Evolutionary conservation across 345 rosid species (phyloP), one percentile per base, ranked within the genome.

Genomic region (Ailanthus altissimus): DNA sequence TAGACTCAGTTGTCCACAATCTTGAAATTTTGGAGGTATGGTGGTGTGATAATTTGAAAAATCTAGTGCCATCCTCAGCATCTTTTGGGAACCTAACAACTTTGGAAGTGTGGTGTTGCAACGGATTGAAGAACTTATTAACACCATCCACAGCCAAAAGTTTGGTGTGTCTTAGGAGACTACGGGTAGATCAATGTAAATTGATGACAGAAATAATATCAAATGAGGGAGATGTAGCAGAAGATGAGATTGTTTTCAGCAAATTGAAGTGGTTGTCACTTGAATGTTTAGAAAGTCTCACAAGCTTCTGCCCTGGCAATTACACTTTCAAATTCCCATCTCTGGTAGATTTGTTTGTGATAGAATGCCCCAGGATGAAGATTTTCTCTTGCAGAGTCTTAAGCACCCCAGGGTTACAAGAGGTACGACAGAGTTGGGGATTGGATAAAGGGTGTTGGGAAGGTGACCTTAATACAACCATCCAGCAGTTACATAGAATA

Each of bases 261-360:
- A 64, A 64, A 42, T n/a, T 64, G 49, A 64, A 40, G 68, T 64
- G 68, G 68, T 20, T 64, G 16, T 64, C 26, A 8, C 49, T 64
- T 40, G 25, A 64, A 3, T 1, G 0, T 64, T 10, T 64, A 43
- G 25, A 42, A 18, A 1, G 14, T 40, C 68, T 64, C 49, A 40
- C 26, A 64, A 64, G 49, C 68, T 64, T 64, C 47, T 40, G 49
- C 46, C 40, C 49, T 2, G 68, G 46, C 11, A 38, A 64, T 20
- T 40, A 40, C 20, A 1, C 14, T 6, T 64, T 40, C 0, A 15
- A 8, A 40, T 64, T 64, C 49, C 68, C 49, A 8, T 64, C 49
- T n/a, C 23, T 40, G 26, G 49, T 40, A 20, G 14, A 64, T 18
- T 40, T 64, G 40, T 18, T 40, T 20, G 68, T 40, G 49, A n/a